Evolutionary conservation across 2,329 filamentous ascomycete genomes (phyloP).

Genomic region (Trichoderma sp.): DNA sequence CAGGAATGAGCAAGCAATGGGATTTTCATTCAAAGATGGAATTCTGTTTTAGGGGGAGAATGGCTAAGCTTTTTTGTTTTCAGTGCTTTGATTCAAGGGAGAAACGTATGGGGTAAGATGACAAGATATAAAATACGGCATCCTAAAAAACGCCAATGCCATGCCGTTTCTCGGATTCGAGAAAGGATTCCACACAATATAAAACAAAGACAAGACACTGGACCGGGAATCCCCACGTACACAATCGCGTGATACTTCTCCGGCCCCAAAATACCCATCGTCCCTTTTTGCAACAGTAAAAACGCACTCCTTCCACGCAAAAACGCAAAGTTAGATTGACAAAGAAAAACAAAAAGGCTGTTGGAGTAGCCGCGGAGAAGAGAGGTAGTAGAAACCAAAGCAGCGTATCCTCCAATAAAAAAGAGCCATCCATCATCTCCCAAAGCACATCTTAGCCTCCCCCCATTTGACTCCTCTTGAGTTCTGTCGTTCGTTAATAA

Average conservation of each 20-base stretch:
- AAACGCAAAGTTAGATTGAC: not conserved
- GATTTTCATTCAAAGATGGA: not conserved
- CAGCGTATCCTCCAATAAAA: not conserved
- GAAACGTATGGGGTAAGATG: not conserved
- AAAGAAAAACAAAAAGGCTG: not conserved
- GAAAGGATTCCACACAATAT: constrained; percentile 19
- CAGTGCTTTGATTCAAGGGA: not conserved
- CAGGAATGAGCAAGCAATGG: not conserved
- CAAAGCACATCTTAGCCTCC: not conserved
- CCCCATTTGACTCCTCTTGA: not conserved
- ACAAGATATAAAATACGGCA: constrained; percentile 11
- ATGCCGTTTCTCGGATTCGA: constrained; percentile 23
- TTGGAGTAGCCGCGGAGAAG: not conserved
- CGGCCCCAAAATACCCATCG: not conserved
- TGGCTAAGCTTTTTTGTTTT: not conserved
- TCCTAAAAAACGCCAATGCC: constrained; percentile 13
- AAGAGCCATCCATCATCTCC: not conserved
- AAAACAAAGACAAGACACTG: not conserved
- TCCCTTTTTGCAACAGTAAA: not conserved
- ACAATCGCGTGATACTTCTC: not conserved
- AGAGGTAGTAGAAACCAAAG: no score
- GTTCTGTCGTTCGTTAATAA: not conserved
- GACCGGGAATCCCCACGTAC: not conserved
- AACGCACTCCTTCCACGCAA: not conserved
- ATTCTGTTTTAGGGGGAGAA: not conserved